These are phyloP conservation scores for Hypoxylon subgilvum DNA, from an alignment of 495 filamentous ascomycete species.

Conservation along the genomic window DNA sequence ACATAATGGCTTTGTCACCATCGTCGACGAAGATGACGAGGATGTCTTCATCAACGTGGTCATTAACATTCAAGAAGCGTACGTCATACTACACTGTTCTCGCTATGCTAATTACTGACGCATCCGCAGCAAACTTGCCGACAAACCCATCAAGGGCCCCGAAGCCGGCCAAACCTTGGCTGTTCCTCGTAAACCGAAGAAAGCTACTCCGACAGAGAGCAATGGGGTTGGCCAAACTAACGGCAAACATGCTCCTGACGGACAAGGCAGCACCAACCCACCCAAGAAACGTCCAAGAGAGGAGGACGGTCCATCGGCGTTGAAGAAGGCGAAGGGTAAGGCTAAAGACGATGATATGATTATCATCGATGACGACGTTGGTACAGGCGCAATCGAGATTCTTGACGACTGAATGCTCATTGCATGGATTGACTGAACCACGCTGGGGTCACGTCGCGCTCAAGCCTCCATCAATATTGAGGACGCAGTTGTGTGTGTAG, in stretches of 20 bases:
- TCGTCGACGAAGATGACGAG: conserved; percentile 85
- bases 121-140: conserved; percentile 40
- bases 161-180: conserved; percentile 40
- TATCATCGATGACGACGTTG: conserved; percentile 61
- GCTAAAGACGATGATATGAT: conserved; percentile 55
- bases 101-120: conserved; percentile 6
- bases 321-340: conserved; percentile 56
- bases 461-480: conserved; percentile 85
- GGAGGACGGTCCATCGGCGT: conserved; percentile 39
- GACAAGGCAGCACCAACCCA: conserved; percentile 24
- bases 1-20: conserved; percentile 76
- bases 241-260: conserved; percentile 37
- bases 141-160: conserved; percentile 49
- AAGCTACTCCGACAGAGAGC: conserved; percentile 38
- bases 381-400: conserved; percentile 75
- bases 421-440: background rate
- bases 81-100: conserved; percentile 35
- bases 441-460: conserved; percentile 61
- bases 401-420: conserved; percentile 61
- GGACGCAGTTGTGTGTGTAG: conserved; percentile 83
- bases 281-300: conserved; percentile 45
- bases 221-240: conserved; percentile 41
- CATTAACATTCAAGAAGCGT: conserved; percentile 64
- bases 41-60: conserved; percentile 82
- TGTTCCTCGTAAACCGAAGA: conserved; percentile 57